Base-by-base conservation (phyloP, 2,329 filamentous ascomycete genomes). In the Talaromyces rugulosus region DNA sequence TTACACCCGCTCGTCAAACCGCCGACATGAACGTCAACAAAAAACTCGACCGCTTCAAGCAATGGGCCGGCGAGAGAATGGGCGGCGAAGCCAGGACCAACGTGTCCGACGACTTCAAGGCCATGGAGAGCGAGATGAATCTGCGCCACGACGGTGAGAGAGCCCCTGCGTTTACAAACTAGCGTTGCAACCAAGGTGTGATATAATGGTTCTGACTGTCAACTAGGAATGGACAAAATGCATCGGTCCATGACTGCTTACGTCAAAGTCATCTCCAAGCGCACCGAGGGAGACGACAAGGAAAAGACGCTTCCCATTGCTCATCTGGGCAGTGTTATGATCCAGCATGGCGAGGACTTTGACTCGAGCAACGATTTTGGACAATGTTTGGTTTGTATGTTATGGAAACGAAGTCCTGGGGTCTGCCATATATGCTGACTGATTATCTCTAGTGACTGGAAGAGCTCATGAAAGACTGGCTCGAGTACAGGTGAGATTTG, bases 61-160 rank as follows among this genome's bases (percentile, higher is more conserved):
- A 98, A 89, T 98, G 94, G 94, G 92, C 93, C 42, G 92, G 92
- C 68, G 94, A 98, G 81, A 91, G 93, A 79, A 96, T 98, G 91
- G 94, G 94, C 70, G 87, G 86, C 67, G 93, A 97, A 78, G 85
- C 88, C 78, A 95, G 92, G 80, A 97, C 94, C 9, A 87, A 83
- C 74, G 87, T 92, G 66, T 90, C 91, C 0, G 92, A 98, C 58
- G 90, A 97, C 72, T 98, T 98, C 84, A 96, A 91, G 79, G 85
- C 86, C 63, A 80, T 98, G 70, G 93, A 98, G 79, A 82, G 86
- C 60, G 94, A 98, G 79, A 98, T 98, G 92, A 83, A 85, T 62
- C 82, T 96, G 70, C 87, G 94, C 66, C 89, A 96, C 67, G 91
- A 96, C 67, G 94, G 93, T 96, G 82, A 40, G 93, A 96, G 82